Percentiles rank a stretch among this genome's conserved stretches.
phyloP scores from a whole-genome alignment of 2,329 filamentous ascomycete genomes.

The Cercospora janseana region DNA sequence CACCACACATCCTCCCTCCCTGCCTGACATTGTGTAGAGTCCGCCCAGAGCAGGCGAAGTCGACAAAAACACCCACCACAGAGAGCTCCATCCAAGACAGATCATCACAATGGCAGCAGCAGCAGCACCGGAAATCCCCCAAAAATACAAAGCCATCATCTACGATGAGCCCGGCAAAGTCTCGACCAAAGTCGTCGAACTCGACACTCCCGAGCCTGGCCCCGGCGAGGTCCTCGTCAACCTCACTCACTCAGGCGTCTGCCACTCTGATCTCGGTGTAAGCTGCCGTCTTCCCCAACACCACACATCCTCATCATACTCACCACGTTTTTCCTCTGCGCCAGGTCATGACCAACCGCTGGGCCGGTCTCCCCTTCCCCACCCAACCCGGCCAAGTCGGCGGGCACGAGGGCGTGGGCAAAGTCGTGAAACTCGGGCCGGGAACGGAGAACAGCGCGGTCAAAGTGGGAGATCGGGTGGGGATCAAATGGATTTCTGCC shows the following conservation, averaged over 20 bases:
- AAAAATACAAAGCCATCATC: slow-evolving; percentile 62
- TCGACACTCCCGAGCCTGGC: slow-evolving; percentile 65
- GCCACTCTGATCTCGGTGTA: slow-evolving; percentile 59
- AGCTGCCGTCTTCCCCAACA: background rate
- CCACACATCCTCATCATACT: background rate
- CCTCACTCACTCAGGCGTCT: slow-evolving; percentile 61
- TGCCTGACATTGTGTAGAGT: too few species aligned
- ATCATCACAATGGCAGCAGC: background rate
- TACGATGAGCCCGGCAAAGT: slow-evolving; percentile 66
- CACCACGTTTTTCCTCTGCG: too few species aligned
- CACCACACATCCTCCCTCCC: too few species aligned
- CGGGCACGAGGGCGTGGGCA: slow-evolving; percentile 66
- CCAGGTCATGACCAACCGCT: slow-evolving; percentile 45
- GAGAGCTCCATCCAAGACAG: too few species aligned
- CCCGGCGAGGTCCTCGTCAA: slow-evolving; percentile 48
- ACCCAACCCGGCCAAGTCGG: slow-evolving; percentile 63
- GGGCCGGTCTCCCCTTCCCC: slow-evolving; percentile 51
- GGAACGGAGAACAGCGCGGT: slow-evolving; percentile 56
- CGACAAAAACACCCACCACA: too few species aligned
- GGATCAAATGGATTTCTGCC: slow-evolving; percentile 65
- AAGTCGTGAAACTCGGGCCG: slow-evolving; percentile 63
- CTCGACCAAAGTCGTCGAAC: slow-evolving; percentile 62
- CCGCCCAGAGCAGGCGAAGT: too few species aligned
- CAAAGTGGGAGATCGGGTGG: slow-evolving; percentile 66
- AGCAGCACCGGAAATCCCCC: slow-evolving; percentile 42